Percentiles rank a stretch among this genome's conserved stretches.
phyloP scores from a whole-genome alignment of 2,329 filamentous ascomycete genomes.

The Aspergillus aculeatus region DNA sequence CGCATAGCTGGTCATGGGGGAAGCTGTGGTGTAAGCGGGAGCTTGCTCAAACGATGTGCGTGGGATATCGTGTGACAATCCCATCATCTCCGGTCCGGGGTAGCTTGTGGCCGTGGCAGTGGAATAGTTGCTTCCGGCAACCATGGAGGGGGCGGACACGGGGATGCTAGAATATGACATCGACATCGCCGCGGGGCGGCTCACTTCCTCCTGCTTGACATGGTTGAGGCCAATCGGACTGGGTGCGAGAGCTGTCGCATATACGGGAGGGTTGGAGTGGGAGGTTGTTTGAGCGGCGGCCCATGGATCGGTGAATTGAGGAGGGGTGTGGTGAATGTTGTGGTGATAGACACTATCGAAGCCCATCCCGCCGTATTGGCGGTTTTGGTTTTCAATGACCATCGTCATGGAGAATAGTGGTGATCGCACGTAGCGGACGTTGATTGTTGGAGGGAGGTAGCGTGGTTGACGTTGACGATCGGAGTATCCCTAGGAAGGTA shows the following conservation, averaged over 20 bases:
- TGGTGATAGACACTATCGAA: conserved; percentile 75
- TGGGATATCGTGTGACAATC: conserved; percentile 72
- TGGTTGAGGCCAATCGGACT: conserved; percentile 57
- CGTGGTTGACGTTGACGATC: conserved; percentile 5
- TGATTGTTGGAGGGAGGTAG: conserved; percentile 7
- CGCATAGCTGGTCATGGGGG: conserved; percentile 69
- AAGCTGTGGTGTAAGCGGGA: conserved; percentile 65
- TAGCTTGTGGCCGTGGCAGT: conserved; percentile 55
- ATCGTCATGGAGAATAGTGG: conserved; percentile 72
- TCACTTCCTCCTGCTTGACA: conserved; percentile 57
- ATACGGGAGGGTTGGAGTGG: conserved; percentile 63
- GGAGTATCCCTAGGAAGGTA: conserved; percentile 4
- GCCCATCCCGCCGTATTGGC: conserved; percentile 72
- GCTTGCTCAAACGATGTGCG: conserved; percentile 71
- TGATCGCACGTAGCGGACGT: not conserved
- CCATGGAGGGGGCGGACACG: conserved; percentile 71
- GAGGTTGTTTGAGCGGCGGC: conserved; percentile 57
- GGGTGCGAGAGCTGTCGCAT: conserved; percentile 60
- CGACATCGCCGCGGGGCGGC: conserved; percentile 60
- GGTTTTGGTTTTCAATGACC: conserved; percentile 88
- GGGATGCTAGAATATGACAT: conserved; percentile 72
- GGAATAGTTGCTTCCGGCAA: conserved; percentile 65
- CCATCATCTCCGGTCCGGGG: conserved; percentile 65
- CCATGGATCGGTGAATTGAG: conserved; percentile 93
- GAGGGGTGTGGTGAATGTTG: conserved; percentile 58